Evolutionary conservation across 2,329 filamentous ascomycete species (phyloP), one percentile per base, ranked within the genome.

Genomic region (Microdochium bolleyi): DNA sequence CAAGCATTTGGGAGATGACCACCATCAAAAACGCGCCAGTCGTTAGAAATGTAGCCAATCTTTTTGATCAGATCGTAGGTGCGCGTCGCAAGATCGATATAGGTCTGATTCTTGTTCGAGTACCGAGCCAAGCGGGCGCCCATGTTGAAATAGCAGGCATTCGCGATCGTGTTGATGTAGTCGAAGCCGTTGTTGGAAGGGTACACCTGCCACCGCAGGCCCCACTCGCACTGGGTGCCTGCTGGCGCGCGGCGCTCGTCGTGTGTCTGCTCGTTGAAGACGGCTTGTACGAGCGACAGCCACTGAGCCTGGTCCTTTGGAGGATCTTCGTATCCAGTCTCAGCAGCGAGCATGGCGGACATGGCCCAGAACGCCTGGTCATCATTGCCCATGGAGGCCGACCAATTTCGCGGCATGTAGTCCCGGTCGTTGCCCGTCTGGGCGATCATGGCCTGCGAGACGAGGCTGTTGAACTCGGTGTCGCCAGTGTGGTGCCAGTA

Each of bases 141-240:
- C 9, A 85, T 67, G 58, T 85, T 83, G 70, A 85, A 85, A 64
- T 84, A 83, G 57, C 77, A 78, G 48, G 78, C 82, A 57, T 83
- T 85, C 9, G 82, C 79, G 56, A 84, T 79, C 38, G 77, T 77
- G 24, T 49, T 49, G 48, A 30, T 49, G 74, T 92, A 91, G 62
- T 84, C 78, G 66, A 88, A 94, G 24, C 89, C 89, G 27, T 74
- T 77, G 63, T 92, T 90, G 58, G 85, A 84, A 1, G 80, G 73
- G 53, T 84, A 88, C 55, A 92, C 87, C 71, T 94, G 88, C 87
- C 87, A 90, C 60, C 87, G 76, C 59, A 92, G 63, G 10, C 88
- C 88, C 57, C 88, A 88, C 22, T 75, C 73, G 61, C 88, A 92
- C 2, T 74, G 24, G 5, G 41, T 75, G 0, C 74, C 65, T 5